These are phyloP conservation scores for Andrographis paniculata DNA, from an alignment of 305 asterid species.

Conservation along the genomic window DNA sequence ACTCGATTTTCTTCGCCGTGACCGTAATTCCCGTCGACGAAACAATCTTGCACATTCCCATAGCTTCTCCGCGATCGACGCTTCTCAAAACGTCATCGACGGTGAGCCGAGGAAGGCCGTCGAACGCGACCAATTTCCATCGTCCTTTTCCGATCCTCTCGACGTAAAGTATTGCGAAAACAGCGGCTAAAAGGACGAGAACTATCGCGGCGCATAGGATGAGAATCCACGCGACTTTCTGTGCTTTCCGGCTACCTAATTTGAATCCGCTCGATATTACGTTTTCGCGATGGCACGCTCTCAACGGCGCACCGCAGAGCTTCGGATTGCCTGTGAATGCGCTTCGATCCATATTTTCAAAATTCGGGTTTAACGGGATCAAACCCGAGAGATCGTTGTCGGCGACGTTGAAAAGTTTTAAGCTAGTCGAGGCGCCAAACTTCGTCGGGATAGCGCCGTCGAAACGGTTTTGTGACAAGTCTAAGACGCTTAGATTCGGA, in stretches of 20 bases:
- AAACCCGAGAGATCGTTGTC: constrained; percentile 71
- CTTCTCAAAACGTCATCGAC: constrained; percentile 76
- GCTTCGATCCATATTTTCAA: constrained; percentile 48
- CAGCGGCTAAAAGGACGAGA: constrained; percentile 36
- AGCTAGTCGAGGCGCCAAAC: constrained; percentile 44
- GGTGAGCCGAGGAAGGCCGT: constrained; percentile 66
- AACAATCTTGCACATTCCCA: constrained; percentile 42
- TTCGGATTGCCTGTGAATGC: constrained; percentile 70
- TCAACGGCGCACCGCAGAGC: constrained; percentile 72
- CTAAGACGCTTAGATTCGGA: constrained; percentile 43
- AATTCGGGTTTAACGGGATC: constrained; percentile 46
- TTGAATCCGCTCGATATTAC: constrained; percentile 46
- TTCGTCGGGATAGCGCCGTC: constrained; percentile 45
- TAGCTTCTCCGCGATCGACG: constrained; percentile 32
- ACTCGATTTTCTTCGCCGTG: constrained; percentile 64
- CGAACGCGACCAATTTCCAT: constrained; percentile 69
- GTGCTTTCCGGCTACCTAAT: constrained; percentile 63
- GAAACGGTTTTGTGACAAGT: constrained; percentile 55
- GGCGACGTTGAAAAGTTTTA: constrained; percentile 65
- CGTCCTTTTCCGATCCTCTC: constrained; percentile 33
- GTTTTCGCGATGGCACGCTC: constrained; percentile 35
- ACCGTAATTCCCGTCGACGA: constrained; percentile 81
- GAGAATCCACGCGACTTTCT: constrained; percentile 77
- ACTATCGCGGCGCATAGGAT: constrained; percentile 55
- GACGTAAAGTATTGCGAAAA: constrained; percentile 50